These are phyloP conservation scores for Geranomyces variabilis DNA, from an alignment of 192 early-diverging fungal species.

Conservation along the genomic window DNA sequence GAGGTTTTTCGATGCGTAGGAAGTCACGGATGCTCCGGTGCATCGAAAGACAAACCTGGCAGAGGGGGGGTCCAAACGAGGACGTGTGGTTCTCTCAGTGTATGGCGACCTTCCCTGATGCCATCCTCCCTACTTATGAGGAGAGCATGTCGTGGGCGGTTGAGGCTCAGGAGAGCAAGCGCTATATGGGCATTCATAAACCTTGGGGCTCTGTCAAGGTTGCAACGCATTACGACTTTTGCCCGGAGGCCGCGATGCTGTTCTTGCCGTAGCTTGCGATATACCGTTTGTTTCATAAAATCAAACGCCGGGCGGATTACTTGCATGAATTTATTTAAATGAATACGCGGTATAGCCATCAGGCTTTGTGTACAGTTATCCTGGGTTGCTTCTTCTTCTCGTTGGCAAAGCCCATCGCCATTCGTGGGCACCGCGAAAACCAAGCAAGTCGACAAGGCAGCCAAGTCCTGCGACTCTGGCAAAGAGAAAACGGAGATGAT, in stretches of 20 bases:
- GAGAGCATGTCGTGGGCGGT: constrained; percentile 11
- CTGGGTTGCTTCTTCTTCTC: too few relatives aligned
- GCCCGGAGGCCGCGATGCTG: constrained; percentile 12
- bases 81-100: constrained; percentile 27
- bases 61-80: constrained; percentile 1
- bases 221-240: constrained; percentile 7
- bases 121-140: constrained; percentile 23
- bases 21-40: constrained; percentile 26
- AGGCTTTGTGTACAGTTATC: too few relatives aligned
- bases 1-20: constrained; percentile 26
- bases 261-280: constrained; percentile 2
- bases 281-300: too few relatives aligned
- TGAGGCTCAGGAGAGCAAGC: constrained; percentile 2
- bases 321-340: too few relatives aligned
- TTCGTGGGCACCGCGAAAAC: too few relatives aligned
- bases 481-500: too few relatives aligned
- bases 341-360: too few relatives aligned
- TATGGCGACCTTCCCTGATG: constrained; percentile 18
- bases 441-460: too few relatives aligned
- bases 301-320: too few relatives aligned
- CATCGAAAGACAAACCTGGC: constrained; percentile 16
- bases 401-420: too few relatives aligned
- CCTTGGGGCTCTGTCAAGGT: constrained; percentile 5
- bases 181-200: constrained; percentile 24
- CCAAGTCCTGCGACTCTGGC: too few relatives aligned